Conservation (phyloP, 768 basidiomycete species). For the Psilocybe azurescens region DNA sequence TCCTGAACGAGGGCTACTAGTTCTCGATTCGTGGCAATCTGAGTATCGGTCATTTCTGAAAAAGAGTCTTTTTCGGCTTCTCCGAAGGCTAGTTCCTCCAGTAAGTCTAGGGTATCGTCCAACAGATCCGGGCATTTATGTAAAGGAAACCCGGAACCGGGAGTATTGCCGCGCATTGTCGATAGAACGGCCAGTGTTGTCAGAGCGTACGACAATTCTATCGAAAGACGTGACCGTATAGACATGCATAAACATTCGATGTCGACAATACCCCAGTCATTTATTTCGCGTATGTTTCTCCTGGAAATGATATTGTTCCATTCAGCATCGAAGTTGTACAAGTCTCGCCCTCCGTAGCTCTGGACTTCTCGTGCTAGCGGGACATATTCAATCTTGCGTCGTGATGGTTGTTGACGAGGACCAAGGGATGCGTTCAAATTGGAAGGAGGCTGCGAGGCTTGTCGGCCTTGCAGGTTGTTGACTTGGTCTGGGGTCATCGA, state of each 20-base stretch:
- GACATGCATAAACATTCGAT: slow-evolving; percentile 95
- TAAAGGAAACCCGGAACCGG: slow-evolving; percentile 75
- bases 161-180: slow-evolving; percentile 71
- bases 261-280: slow-evolving; percentile 89
- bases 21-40: slow-evolving; percentile 68
- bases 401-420: slow-evolving; percentile 55
- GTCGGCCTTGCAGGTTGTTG: too few relatives aligned
- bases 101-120: slow-evolving; percentile 84
- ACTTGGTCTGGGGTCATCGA: slow-evolving; percentile 33
- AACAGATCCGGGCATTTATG: slow-evolving; percentile 78
- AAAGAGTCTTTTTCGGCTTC: slow-evolving; percentile 42
- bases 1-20: slow-evolving; percentile 65
- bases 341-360: slow-evolving; percentile 82
- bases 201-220: slow-evolving; percentile 89
- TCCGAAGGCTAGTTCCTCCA: slow-evolving; percentile 81
- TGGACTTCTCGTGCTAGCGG: slow-evolving; percentile 80
- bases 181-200: slow-evolving; percentile 86
- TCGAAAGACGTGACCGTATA: slow-evolving; percentile 80
- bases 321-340: slow-evolving; percentile 70
- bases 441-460: slow-evolving; percentile 32
- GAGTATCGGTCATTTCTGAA: slow-evolving; percentile 31
- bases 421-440: slow-evolving; percentile 38
- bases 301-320: slow-evolving; percentile 52
- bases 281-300: slow-evolving; percentile 70
- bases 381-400: slow-evolving; percentile 88